Evolutionary conservation across 192 early-diverging fungal genomes (phyloP), one percentile per base, ranked within the genome.

Genomic region (Oehlia diaphana): DNA sequence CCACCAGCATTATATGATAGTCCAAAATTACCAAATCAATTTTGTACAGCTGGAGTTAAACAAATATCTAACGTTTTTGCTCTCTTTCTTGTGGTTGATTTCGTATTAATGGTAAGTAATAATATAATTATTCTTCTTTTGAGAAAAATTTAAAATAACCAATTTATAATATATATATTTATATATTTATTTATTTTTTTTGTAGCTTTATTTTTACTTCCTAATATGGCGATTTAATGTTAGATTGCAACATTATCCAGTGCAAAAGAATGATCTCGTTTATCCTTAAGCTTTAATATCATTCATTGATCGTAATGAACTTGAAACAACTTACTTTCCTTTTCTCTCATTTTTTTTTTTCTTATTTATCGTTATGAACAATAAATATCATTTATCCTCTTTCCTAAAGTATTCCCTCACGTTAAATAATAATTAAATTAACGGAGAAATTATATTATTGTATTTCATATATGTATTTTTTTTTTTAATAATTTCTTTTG

Each of bases 41-140:
- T 79, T 71, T 79, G 77, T 61, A 23, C 21, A 35, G 19, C 21
- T 61, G 67, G 67, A 10, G n/a, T 71, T 49, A 3, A 35, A 67
- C 49, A 21, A 7, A 2, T 61, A 6, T 8, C 0, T n/a, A 26
- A 4, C 14, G 0, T 61, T 62, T 79, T 79, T 35, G 9, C 77
- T 58, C 2, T 39, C 10, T 37, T 4, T 26, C 19, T 79, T 33
- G 14, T n/a, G 12, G 6, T 79, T 70, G 77, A 79, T 58, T 79
- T 79, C 28, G 0, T 70, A 39, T 42, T 79, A 61, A 79, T 79
- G 77, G 77, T 79, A 62, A 39, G 65, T 67, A 53, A 31, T 31
- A 31, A 31, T 31, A 31, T 31, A 1, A 31, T n/a, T n/a, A n/a
- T n/a, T n/a, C n/a, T n/a, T n/a, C n/a, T n/a, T n/a, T n/a, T n/a